Evolutionary conservation across 768 basidiomycete species (phyloP).

Genomic region (Russula earlei): DNA sequence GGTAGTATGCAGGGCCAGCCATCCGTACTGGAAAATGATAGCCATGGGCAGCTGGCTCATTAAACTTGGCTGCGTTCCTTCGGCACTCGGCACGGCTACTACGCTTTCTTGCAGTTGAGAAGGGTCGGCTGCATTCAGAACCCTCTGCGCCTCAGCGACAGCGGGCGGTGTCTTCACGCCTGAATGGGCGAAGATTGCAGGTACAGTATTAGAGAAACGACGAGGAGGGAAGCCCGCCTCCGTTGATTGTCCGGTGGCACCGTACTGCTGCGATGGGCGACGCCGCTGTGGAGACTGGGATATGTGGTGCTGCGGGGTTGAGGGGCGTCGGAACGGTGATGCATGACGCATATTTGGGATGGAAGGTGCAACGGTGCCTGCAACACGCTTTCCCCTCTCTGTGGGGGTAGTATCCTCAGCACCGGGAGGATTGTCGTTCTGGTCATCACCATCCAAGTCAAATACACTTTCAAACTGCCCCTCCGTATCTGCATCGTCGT

Average conservation of each 20-base stretch:
- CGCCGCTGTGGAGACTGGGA: slow-evolving; percentile 13
- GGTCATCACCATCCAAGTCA: slow-evolving; percentile 27
- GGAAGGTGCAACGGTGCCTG: background rate
- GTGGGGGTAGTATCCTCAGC: background rate
- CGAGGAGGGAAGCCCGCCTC: slow-evolving; percentile 35
- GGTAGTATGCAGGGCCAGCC: slow-evolving; percentile 80
- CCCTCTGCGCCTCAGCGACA: slow-evolving; percentile 61
- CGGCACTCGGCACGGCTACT: slow-evolving; percentile 31
- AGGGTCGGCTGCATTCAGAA: slow-evolving; percentile 32
- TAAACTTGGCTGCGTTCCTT: slow-evolving; percentile 54
- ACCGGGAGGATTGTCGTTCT: slow-evolving; percentile 20
- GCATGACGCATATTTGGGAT: slow-evolving; percentile 13
- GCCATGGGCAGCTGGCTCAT: slow-evolving; percentile 68
- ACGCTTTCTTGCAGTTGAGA: slow-evolving; percentile 29
- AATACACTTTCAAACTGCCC: slow-evolving; percentile 21
- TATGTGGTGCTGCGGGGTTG: slow-evolving; percentile 13
- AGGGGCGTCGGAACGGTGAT: slow-evolving; percentile 17
- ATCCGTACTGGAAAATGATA: slow-evolving; percentile 85
- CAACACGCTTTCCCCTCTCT: slow-evolving; percentile 3
- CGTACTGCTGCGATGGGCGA: slow-evolving; percentile 17
- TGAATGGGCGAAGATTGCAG: slow-evolving; percentile 75
- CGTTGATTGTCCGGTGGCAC: slow-evolving; percentile 19
- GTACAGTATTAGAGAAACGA: slow-evolving; percentile 48
- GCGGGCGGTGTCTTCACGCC: slow-evolving; percentile 75
- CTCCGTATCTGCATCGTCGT: slow-evolving; percentile 35